Base-by-base conservation (phyloP, 805 yeast genomes). In the Grigorovia jiainica region DNA sequence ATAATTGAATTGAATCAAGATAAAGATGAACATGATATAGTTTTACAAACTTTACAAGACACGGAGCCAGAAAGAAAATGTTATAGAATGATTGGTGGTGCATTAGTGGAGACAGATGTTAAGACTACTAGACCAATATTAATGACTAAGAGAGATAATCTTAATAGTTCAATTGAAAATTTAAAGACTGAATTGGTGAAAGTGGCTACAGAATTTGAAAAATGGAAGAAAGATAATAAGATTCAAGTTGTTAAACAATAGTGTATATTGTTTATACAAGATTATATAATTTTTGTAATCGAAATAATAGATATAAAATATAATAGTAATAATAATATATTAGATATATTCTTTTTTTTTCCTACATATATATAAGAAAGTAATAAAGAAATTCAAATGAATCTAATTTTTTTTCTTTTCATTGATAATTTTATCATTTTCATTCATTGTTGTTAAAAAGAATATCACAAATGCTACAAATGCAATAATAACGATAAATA, bases 71-170 rank as follows among this genome's bases (percentile, higher is more conserved):
- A 72, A 36, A 75, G 98, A 46, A 79, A 80, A 57, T 87, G 97
- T 55, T 87, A 78, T 65, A 78, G 95, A 54, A 87, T 92, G 96
- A 75, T 90, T 25, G 97, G 96, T 20, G 94, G 95, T 8, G 95
- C 89, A 4, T 70, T 90, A 25, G 83, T 89, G 15, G 94, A 87
- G 55, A 80, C 84, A 49, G 72, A 79, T 4, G 92, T 87, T 4
- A 79, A 72, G n/a, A 87, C 84, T 33, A 92, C 89, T 4, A 63
- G 72, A 4, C 80, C 79, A 10, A 69, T 79, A 9, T 63, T 87
- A 41, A 68, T 72, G 40, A 67, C 74, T 20, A 87, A 83, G 50
- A 54, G 68, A 18, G 60, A 61, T 8, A 82, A 81, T 40, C 62
- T 73, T 43, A 37, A 33, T 7, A 49, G 47, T 17, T 48, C 62